Evolutionary conservation across 768 basidiomycete species (phyloP).

Genomic region (Podaxis pistillaris): DNA sequence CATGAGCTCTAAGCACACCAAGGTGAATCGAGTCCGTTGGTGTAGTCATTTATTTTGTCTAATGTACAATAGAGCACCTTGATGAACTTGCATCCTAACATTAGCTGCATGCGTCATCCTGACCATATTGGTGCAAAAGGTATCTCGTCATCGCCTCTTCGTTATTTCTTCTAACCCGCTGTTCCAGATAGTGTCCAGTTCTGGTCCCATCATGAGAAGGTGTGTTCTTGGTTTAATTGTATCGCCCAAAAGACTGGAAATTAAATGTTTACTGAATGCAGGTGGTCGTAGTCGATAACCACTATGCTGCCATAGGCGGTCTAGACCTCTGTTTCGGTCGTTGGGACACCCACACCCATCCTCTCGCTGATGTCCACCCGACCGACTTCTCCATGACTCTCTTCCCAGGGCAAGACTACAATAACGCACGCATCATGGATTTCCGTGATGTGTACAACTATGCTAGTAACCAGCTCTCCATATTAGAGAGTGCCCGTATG

Average conservation of each 20-base stretch:
- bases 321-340: conserved; percentile 96
- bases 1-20: conserved; percentile 86
- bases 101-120: conserved; percentile 86
- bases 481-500: conserved; percentile 74
- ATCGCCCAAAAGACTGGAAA: background rate
- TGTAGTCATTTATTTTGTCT: background rate
- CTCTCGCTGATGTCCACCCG: conserved; percentile 90
- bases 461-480: conserved; percentile 65
- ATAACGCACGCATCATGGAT: conserved; percentile 84
- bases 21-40: conserved; percentile 32
- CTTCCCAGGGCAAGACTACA: conserved; percentile 94
- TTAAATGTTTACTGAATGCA: conserved; percentile 9
- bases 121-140: conserved; percentile 85
- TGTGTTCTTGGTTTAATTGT: conserved; percentile 3
- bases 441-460: conserved; percentile 83
- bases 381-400: conserved; percentile 79
- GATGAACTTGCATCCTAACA: conserved; percentile 83
- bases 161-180: background rate
- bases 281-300: conserved; percentile 86
- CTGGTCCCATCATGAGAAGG: conserved; percentile 94
- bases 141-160: conserved; percentile 19
- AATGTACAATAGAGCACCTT: conserved; percentile 52
- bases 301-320: conserved; percentile 85
- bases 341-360: conserved; percentile 92
- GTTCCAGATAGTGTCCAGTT: conserved; percentile 69